Evolutionary conservation across 2,329 filamentous ascomycete species (phyloP), one percentile per base, ranked within the genome.

Genomic region (Dissoconium aciculare): DNA sequence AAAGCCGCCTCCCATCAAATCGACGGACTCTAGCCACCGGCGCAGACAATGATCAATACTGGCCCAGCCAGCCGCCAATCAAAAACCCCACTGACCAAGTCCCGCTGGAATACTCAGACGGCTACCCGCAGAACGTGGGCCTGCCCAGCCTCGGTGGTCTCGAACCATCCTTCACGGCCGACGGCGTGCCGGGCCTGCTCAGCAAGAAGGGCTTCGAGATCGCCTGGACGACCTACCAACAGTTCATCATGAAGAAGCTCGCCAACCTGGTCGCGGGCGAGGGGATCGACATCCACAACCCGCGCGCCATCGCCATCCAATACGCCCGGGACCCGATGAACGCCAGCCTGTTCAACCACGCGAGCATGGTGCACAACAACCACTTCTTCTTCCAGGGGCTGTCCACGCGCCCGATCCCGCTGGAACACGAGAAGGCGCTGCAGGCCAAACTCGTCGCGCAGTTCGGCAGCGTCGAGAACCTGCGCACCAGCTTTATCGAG

Each of bases 281-380:
- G 66, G 33, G 72, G 11, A 67, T 70, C 49, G 75, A 75, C 42
- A 59, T 71, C 52, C 60, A 67, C 43, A 60, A 67, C 30, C 57
- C 72, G 38, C 74, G 79, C 56, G 63, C 73, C 27, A 74, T 93
- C 50, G 59, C 80, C 50, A 65, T 87, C 49, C 65, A 72, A 49
- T 77, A 77, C 36, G 80, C 87, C 37, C 82, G 84, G 56, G 71
- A 89, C 49, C 78, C 87, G 26, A 66, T 67, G 44, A 66, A 70
- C 40, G 89, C 89, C 25, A 67, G 76, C 45, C 64, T 78, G 53
- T 98, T 98, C 74, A 98, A 95, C 69, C 73, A 91, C 56, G 89
- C 89, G 56, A 92, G 82, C 47, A 92, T 92, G 80, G 81, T 83
- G 33, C 78, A 81, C 67, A 95, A 95, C 71, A 94, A 74, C 57